Base-by-base conservation (phyloP, 78 protist genomes). In the Dictyostelium purpureum region DNA sequence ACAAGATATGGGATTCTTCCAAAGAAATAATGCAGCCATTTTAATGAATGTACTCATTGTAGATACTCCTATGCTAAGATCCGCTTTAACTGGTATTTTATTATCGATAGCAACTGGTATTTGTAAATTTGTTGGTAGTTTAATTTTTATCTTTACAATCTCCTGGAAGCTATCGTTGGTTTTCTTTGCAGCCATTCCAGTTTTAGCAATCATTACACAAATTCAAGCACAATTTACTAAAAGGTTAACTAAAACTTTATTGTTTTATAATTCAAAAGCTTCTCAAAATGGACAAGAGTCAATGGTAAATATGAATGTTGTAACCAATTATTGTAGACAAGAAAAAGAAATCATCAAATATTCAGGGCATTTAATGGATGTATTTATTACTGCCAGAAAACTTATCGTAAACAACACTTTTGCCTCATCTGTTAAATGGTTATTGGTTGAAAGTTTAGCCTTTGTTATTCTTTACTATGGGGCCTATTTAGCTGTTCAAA, bases 1-100 rank as follows among this genome's bases (percentile, higher is more conserved):
- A n/a, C 90, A 83, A 37, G 90, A 83, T 26, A 83, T 83, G 90
- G 80, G 90, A 9, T 83, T 83, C 80, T 83, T 83, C 59, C 79
- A 71, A 38, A 83, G 57, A 73, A 83, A 83, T 37, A 83, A 83
- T 57, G 52, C 90, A 18, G 73, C 76, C 6, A 66, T 65, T n/a
- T 42, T 83, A 7, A 83, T 83, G 70, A 83, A 83, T 71, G 90
- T 83, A 6, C 71, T 83, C 24, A 83, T 83, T 57, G 69, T 74
- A 1, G 90, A 83, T 83, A 35, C 89, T 7, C 90, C 90, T 28
- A 83, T 83, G 90, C 31, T 83, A 6, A 83, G 90, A 83, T 71
- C 81, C 0, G 79, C 90, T 4, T 28, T 83, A 0, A 71, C 90
- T 31, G 90, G 90, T 43, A 83, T 83, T 4, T 18, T 71, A 33